These are phyloP conservation scores for Cladorrhinum sp. DNA, from an alignment of 2,329 filamentous ascomycete genomes.

Conservation along the genomic window DNA sequence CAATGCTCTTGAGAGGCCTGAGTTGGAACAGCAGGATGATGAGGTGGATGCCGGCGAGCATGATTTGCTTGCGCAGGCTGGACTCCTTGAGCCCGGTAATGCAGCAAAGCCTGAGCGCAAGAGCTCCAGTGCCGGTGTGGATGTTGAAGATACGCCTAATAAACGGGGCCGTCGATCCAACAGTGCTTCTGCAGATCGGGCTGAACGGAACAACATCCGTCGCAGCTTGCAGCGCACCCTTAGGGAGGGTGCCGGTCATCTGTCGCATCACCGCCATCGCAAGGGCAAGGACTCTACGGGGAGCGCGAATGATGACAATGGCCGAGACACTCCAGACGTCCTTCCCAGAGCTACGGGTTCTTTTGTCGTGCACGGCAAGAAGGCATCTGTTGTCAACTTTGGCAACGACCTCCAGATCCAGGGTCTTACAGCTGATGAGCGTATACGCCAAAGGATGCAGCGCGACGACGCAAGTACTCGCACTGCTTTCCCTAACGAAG, in stretches of 20 bases:
- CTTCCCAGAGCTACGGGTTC: conserved; percentile 77
- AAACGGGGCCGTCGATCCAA: conserved; percentile 29
- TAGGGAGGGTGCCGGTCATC: conserved; percentile 70
- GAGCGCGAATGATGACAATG: conserved; percentile 49
- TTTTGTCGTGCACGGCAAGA: conserved; percentile 96
- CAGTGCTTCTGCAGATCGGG: conserved; percentile 39
- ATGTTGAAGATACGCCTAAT: conserved; percentile 41
- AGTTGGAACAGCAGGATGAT: conserved; percentile 34
- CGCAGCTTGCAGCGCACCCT: conserved; percentile 87
- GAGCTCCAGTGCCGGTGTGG: conserved; percentile 38
- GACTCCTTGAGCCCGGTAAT: conserved; percentile 52
- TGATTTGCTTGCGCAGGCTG: conserved; percentile 64
- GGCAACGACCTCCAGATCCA: conserved; percentile 89
- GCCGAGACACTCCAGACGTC: conserved; percentile 52
- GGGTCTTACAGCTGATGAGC: conserved; percentile 70
- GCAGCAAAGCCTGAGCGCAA: conserved; percentile 40
- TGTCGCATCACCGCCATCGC: conserved; percentile 66
- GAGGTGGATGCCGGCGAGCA: conserved; percentile 65
- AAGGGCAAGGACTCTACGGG: conserved; percentile 72
- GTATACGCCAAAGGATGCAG: conserved; percentile 59
- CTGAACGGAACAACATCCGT: conserved; percentile 67
- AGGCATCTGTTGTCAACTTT: conserved; percentile 95
- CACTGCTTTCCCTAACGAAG: conserved; percentile 18
- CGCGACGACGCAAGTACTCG: conserved; percentile 35
- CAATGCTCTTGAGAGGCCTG: conserved; percentile 31